Conservation (phyloP, 1,139 yeast species). For the Debaryomyces fabryi region DNA sequence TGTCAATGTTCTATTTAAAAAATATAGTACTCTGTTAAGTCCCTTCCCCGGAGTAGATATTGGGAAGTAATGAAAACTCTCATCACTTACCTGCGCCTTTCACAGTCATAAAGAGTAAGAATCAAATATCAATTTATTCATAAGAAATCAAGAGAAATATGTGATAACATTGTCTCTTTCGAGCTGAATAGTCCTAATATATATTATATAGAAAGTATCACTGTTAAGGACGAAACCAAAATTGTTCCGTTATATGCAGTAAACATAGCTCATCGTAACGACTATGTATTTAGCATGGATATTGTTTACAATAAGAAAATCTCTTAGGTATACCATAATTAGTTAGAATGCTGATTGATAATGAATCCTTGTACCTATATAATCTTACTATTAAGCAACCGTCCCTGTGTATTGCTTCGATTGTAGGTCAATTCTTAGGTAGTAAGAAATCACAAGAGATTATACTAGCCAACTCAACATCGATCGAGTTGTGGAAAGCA, state of each 20-base stretch:
- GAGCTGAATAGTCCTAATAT: too few species aligned
- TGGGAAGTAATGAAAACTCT: too few species aligned
- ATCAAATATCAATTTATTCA: too few species aligned
- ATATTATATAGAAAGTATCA: too few species aligned
- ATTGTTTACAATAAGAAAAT: neutral
- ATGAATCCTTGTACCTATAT: slow-evolving; percentile 58
- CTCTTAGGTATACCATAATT: neutral
- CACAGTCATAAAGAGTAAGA: too few species aligned
- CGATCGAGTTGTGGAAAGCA: slow-evolving; percentile 54
- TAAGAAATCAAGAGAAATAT: too few species aligned
- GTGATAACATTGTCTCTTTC: too few species aligned
- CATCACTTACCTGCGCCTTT: too few species aligned
- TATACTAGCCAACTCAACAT: slow-evolving; percentile 58
- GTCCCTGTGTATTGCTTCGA: slow-evolving; percentile 52
- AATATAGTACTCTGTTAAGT: too few species aligned
- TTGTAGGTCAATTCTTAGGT: slow-evolving; percentile 72
- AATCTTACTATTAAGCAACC: slow-evolving; percentile 67
- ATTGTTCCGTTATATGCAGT: slow-evolving; percentile 1
- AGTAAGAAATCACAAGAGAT: slow-evolving; percentile 60
- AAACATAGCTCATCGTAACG: neutral
- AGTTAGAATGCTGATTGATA: slow-evolving; percentile 16
- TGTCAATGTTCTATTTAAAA: too few species aligned
- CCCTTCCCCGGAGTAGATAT: too few species aligned
- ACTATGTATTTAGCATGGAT: neutral
- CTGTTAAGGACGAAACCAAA: neutral